phyloP scores from a whole-genome alignment of 768 basidiomycete genomes.

The Mrakia blollopis region DNA sequence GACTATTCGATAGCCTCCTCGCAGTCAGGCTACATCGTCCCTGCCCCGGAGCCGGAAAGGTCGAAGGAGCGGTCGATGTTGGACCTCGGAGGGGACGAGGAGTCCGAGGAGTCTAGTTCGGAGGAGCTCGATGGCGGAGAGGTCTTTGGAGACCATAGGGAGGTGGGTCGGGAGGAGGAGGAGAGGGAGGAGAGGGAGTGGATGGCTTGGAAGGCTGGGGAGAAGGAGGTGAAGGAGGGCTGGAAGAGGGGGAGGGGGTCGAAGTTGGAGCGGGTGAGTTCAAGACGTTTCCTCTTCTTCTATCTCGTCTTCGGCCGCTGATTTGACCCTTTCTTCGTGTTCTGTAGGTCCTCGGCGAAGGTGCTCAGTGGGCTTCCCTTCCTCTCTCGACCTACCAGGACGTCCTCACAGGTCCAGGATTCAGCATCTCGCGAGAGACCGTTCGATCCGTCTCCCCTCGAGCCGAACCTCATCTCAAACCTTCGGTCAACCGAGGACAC shows the following conservation, averaged over 20 bases:
- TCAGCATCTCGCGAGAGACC: neutral
- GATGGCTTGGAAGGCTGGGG: constrained; percentile 7
- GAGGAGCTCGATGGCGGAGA: neutral
- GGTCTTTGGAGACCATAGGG: no score
- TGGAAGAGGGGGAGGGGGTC: neutral
- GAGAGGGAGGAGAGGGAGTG: constrained; percentile 11
- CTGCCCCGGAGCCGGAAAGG: neutral
- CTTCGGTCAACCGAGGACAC: neutral
- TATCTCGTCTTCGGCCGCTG: no score
- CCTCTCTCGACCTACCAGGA: neutral
- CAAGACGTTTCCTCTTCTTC: neutral
- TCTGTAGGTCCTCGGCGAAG: neutral
- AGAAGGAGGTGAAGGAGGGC: neutral
- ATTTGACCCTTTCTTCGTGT: neutral
- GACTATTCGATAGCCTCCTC: neutral
- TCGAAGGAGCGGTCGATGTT: neutral
- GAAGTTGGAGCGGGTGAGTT: constrained; percentile 5
- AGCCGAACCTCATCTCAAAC: neutral
- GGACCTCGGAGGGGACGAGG: neutral
- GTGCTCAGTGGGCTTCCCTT: neutral
- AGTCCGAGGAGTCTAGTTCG: neutral
- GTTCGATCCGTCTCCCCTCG: neutral
- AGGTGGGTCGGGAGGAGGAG: constrained; percentile 2
- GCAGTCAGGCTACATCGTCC: neutral
- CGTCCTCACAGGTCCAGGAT: constrained; percentile 10